Conservation (phyloP, 2,329 filamentous ascomycete genomes). For the Hypoxylon sp. region DNA sequence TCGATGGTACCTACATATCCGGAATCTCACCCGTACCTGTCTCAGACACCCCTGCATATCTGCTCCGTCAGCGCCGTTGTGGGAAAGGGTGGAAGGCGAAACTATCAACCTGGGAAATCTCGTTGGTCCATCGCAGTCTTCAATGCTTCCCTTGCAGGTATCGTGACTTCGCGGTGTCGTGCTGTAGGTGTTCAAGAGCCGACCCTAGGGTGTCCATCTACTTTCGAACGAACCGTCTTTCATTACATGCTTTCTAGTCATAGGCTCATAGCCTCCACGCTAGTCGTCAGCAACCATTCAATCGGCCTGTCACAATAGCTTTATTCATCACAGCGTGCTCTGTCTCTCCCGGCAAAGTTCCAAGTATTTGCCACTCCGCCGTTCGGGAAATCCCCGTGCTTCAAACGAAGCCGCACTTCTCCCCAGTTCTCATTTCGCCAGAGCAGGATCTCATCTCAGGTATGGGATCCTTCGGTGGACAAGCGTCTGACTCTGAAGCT, state of each 20-base stretch:
- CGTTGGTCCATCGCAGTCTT: too few species aligned
- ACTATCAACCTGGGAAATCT: neutral
- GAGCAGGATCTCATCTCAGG: conserved; percentile 7
- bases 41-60: neutral
- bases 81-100: neutral
- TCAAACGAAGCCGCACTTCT: neutral
- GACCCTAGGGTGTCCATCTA: conserved; percentile 4
- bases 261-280: neutral
- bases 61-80: neutral
- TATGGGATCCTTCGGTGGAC: conserved; percentile 13
- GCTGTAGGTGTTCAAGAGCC: neutral
- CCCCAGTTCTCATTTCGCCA: conserved; percentile 6
- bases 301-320: neutral
- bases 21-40: neutral
- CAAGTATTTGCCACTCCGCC: conserved; percentile 8
- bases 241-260: neutral
- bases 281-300: conserved; percentile 3
- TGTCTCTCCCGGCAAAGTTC: neutral
- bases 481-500: conserved; percentile 26
- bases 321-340: conserved; percentile 3
- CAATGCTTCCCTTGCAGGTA: neutral
- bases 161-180: neutral
- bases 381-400: neutral
- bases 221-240: neutral
- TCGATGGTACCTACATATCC: neutral